These are phyloP conservation scores for Alternaria sp. DNA, from an alignment of 2,329 filamentous ascomycete species.

Conservation along the genomic window DNA sequence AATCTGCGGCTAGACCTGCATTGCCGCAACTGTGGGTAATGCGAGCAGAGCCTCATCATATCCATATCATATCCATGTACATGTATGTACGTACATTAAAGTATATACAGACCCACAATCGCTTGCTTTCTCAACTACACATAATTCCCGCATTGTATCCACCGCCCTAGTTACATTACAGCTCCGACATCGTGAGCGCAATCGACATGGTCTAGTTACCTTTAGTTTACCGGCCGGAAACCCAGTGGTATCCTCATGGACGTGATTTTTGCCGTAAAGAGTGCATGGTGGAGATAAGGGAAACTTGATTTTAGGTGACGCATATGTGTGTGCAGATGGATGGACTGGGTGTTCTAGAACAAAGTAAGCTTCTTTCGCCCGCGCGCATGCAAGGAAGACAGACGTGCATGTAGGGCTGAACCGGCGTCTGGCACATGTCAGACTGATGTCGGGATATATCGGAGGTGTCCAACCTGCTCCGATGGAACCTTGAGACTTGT, in stretches of 20 bases:
- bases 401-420: conserved; percentile 27
- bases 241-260: background rate
- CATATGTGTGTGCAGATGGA: background rate
- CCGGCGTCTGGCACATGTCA: conserved; percentile 8
- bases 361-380: background rate
- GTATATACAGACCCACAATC: conserved; percentile 1
- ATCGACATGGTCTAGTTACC: background rate
- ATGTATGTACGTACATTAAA: background rate
- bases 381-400: conserved; percentile 3
- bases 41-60: conserved; percentile 10
- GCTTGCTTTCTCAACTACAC: background rate
- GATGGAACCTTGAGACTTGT: background rate
- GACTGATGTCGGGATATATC: conserved; percentile 15
- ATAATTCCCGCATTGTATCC: conserved; percentile 11
- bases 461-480: background rate
- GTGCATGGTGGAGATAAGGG: conserved; percentile 11
- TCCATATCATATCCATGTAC: conserved; percentile 4
- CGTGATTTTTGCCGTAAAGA: conserved; percentile 1
- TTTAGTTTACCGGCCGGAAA: conserved; percentile 9
- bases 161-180: background rate
- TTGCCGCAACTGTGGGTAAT: conserved; percentile 15
- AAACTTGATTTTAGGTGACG: conserved; percentile 10
- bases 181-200: background rate
- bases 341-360: conserved; percentile 6
- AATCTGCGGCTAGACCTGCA: conserved; percentile 16